phyloP scores from a whole-genome alignment of 805 yeast species.

The Yamadazyma kitorensis region DNA sequence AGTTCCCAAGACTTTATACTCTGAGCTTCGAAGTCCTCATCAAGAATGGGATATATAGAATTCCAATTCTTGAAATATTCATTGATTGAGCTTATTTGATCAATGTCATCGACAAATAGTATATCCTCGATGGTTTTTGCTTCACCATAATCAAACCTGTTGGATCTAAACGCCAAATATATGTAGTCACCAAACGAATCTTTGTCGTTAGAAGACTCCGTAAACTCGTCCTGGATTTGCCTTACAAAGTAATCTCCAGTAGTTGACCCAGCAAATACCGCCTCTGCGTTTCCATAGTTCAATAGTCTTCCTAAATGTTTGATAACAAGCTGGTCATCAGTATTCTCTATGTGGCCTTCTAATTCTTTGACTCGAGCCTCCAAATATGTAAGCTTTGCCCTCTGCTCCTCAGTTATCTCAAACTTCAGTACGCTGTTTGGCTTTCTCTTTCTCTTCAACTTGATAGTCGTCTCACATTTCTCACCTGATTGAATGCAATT shows the following conservation, averaged over 20 bases:
- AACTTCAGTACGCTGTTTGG: constrained; percentile 4
- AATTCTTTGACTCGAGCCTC: background rate
- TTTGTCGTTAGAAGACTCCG: background rate
- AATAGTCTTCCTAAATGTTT: constrained; percentile 5
- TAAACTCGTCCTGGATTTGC: constrained; percentile 5
- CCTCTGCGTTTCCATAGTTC: constrained; percentile 1
- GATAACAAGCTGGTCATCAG: background rate
- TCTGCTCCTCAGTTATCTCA: background rate
- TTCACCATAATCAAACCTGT: constrained; percentile 1
- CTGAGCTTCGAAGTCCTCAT: too few relatives aligned
- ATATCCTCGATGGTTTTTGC: background rate
- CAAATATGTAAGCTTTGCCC: background rate
- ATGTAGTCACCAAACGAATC: constrained; percentile 1
- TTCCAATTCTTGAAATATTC: constrained; percentile 3
- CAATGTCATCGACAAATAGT: background rate
- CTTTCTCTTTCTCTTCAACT: constrained; percentile 1
- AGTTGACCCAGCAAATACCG: constrained; percentile 5
- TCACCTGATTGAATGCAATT: constrained; percentile 3
- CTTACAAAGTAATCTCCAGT: constrained; percentile 6
- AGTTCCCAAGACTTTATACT: too few relatives aligned
- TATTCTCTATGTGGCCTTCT: constrained; percentile 1
- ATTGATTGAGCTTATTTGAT: background rate
- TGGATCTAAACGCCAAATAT: constrained; percentile 1
- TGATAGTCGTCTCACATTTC: background rate
- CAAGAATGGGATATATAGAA: constrained; percentile 1